phyloP scores from a whole-genome alignment of 345 rosid genomes.

The Bretschneidera sinensis region DNA sequence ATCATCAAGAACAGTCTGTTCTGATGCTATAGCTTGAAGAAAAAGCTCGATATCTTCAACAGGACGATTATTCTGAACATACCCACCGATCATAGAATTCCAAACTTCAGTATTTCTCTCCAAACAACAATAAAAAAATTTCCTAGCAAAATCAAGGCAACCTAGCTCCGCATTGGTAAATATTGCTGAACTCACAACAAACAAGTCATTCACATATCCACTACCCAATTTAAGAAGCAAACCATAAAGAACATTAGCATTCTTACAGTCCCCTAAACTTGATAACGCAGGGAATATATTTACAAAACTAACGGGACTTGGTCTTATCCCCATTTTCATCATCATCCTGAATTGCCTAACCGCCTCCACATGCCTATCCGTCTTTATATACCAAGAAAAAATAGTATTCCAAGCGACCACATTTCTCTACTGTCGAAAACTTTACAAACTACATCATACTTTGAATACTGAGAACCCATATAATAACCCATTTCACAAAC shows the following conservation, averaged over 20 bases:
- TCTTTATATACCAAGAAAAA: slow-evolving; percentile 74
- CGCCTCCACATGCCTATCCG: slow-evolving; percentile 49
- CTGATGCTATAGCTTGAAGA: slow-evolving; percentile 43
- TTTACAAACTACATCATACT: slow-evolving; percentile 49
- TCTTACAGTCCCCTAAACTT: slow-evolving; percentile 32
- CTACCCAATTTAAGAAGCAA: slow-evolving; percentile 58
- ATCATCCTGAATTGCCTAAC: slow-evolving; percentile 52
- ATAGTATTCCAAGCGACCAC: slow-evolving; percentile 82
- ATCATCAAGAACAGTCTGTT: slow-evolving; percentile 49
- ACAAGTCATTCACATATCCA: slow-evolving; percentile 59
- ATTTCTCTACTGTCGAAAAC: slow-evolving; percentile 57
- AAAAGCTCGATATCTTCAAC: slow-evolving; percentile 55
- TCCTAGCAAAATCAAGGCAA: slow-evolving; percentile 47
- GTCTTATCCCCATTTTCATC: slow-evolving; percentile 62
- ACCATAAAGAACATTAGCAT: slow-evolving; percentile 56
- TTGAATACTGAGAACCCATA: slow-evolving; percentile 20
- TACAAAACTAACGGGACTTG: slow-evolving; percentile 70
- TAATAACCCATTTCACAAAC: slow-evolving; percentile 17
- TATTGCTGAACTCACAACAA: slow-evolving; percentile 67
- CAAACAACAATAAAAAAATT: slow-evolving; percentile 54
- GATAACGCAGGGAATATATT: slow-evolving; percentile 75
- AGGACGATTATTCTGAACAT: slow-evolving; percentile 46
- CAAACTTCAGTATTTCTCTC: slow-evolving; percentile 71
- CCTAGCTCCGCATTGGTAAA: slow-evolving; percentile 71
- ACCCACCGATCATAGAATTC: slow-evolving; percentile 78